phyloP scores from a whole-genome alignment of 2,329 filamentous ascomycete species.

The Aspergillus amoenus region DNA sequence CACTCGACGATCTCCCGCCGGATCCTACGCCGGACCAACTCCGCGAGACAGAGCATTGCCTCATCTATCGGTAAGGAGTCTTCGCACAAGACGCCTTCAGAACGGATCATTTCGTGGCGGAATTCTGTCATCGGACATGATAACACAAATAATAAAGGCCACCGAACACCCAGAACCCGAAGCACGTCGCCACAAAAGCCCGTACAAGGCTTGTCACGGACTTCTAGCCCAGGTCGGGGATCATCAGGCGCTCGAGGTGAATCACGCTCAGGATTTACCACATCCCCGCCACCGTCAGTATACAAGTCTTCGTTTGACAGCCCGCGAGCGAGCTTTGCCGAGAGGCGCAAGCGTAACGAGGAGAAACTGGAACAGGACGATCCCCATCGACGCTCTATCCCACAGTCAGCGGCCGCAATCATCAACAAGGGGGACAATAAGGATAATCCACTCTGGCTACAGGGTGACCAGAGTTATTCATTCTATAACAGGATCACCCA shows the following conservation, averaged over 20 bases:
- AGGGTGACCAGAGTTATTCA: constrained; percentile 52
- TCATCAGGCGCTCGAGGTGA: constrained; percentile 27
- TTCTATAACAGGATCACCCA: constrained; percentile 52
- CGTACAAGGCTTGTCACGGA: constrained; percentile 21
- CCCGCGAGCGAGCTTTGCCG: constrained; percentile 16
- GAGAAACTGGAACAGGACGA: constrained; percentile 8
- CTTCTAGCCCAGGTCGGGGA: constrained; percentile 23
- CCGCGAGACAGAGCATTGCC: constrained; percentile 54
- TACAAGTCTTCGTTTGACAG: constrained; percentile 26
- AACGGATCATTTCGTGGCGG: constrained; percentile 86
- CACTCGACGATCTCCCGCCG: constrained; percentile 73
- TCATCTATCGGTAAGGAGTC: constrained; percentile 47
- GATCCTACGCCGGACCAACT: constrained; percentile 55
- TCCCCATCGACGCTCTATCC: not conserved
- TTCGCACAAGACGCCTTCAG: constrained; percentile 55
- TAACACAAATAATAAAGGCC: constrained; percentile 20
- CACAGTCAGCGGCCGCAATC: constrained; percentile 22
- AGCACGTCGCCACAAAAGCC: constrained; percentile 52
- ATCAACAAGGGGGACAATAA: constrained; percentile 25
- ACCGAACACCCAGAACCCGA: constrained; percentile 38
- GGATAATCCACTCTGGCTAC: constrained; percentile 49
- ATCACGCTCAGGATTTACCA: constrained; percentile 26
- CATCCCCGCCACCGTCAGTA: constrained; percentile 28
- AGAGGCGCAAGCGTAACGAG: constrained; percentile 12
- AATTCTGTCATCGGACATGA: constrained; percentile 63